A percentile compares a stretch with the other conserved stretches of the same genome.
Evolutionary conservation across 1,284 basidiomycete genomes (phyloP).

Genomic region (Cryptococcus sp.): DNA sequence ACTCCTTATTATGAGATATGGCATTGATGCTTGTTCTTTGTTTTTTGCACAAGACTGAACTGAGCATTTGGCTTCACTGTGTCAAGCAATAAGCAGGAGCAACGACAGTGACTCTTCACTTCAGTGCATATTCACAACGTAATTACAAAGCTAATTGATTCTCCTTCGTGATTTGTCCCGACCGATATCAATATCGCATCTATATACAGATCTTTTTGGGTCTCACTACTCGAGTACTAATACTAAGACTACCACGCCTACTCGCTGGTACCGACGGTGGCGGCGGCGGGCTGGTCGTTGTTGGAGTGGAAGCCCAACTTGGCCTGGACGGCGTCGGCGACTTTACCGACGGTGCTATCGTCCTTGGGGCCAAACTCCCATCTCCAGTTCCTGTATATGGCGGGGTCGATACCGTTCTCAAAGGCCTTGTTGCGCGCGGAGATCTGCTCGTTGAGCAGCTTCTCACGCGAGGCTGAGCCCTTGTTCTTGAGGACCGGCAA

Average conservation of each 20-base stretch:
- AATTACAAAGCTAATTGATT: no score
- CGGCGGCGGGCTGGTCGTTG: conserved; percentile 17
- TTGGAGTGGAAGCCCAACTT: conserved; percentile 16
- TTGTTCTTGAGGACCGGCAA: conserved; percentile 32
- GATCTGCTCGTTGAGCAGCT: conserved; percentile 35
- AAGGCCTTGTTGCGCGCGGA: conserved; percentile 31
- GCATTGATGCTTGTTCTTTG: no score
- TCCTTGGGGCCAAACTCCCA: conserved; percentile 23
- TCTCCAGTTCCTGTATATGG: conserved; percentile 26
- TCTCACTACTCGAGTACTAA: no score
- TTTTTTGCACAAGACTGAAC: no score
- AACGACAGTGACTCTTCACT: no score
- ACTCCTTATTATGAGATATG: no score
- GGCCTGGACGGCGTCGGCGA: conserved; percentile 9
- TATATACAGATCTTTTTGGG: no score
- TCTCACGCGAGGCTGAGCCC: conserved; percentile 33
- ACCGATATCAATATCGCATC: no score
- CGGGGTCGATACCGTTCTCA: conserved; percentile 36
- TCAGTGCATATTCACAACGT: no score
- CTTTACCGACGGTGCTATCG: conserved; percentile 6
- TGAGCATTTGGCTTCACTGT: no score
- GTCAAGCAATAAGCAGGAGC: no score
- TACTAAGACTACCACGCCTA: conserved; percentile 1
- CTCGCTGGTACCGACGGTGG: conserved; percentile 25
- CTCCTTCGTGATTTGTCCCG: no score